Evolutionary conservation across 176 grass and related monocot genomes (phyloP).

Genomic region (Phoenix dactylifera): DNA sequence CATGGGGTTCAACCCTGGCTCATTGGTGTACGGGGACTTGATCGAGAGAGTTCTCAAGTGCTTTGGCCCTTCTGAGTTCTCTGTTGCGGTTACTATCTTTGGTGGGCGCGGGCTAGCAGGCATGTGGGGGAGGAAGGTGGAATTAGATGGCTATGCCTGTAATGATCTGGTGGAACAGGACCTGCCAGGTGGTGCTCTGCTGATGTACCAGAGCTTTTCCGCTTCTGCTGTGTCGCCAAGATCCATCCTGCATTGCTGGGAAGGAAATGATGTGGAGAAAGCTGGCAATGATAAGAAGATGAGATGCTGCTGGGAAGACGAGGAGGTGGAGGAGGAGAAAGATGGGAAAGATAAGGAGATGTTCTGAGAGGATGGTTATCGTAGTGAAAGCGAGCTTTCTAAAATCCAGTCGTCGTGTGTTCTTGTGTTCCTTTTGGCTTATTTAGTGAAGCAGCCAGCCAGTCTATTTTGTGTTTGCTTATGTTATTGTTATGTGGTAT

Average conservation of each 20-base stretch:
- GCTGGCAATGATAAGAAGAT: not conserved
- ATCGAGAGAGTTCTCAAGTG: constrained; percentile 50
- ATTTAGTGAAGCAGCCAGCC: constrained; percentile 47
- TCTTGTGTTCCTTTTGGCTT: constrained; percentile 26
- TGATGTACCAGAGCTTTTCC: constrained; percentile 74
- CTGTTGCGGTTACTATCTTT: constrained; percentile 70
- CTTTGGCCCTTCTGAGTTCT: constrained; percentile 56
- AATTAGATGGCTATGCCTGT: constrained; percentile 32
- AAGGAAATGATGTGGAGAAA: constrained; percentile 19
- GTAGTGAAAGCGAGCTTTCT: too few relatives aligned
- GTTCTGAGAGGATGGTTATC: constrained; percentile 22
- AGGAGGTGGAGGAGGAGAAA: constrained; percentile 12
- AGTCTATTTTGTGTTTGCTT: constrained; percentile 18
- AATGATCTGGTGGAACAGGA: constrained; percentile 47
- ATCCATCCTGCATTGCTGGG: constrained; percentile 2
- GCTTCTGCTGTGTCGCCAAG: constrained; percentile 35
- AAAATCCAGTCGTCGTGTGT: too few relatives aligned
- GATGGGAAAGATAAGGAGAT: constrained; percentile 12
- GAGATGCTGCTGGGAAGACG: constrained; percentile 10
- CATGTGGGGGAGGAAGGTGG: constrained; percentile 40
- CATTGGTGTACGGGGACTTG: constrained; percentile 41
- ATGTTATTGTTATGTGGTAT: too few relatives aligned
- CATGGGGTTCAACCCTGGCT: constrained; percentile 53
- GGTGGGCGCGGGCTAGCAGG: constrained; percentile 40
- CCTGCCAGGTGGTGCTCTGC: constrained; percentile 43